These are phyloP conservation scores for Fusarium solani-melongenae DNA, from an alignment of 2,329 filamentous ascomycete genomes.

Conservation along the genomic window DNA sequence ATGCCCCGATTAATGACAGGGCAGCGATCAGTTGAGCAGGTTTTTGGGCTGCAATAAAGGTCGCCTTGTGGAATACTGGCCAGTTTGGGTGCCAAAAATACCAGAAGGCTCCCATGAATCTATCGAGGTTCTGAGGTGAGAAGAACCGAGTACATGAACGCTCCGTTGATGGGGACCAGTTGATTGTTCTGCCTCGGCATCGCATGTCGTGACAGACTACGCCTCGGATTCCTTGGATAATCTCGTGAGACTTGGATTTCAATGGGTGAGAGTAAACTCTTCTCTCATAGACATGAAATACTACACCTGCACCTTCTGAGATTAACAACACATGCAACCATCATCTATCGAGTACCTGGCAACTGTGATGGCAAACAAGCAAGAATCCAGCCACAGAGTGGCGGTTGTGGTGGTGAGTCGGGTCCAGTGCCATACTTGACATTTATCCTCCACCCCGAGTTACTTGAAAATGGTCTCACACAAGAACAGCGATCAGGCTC, in stretches of 20 bases:
- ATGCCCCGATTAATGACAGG: conserved; percentile 19
- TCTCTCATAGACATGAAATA: too few species aligned
- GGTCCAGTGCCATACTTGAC: too few species aligned
- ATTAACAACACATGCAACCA: too few species aligned
- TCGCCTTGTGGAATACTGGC: conserved; percentile 22
- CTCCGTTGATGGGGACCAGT: neutral
- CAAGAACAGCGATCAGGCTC: conserved; percentile 11
- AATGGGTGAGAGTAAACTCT: neutral
- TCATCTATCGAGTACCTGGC: too few species aligned
- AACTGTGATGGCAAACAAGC: neutral
- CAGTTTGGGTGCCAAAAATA: conserved; percentile 28
- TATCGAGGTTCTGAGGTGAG: conserved; percentile 18
- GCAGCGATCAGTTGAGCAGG: conserved; percentile 5
- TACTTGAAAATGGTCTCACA: neutral
- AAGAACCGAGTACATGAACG: conserved; percentile 14
- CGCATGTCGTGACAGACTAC: neutral
- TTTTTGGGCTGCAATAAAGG: neutral
- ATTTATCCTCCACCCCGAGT: neutral
- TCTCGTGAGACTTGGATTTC: conserved; percentile 1
- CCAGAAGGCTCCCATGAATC: conserved; percentile 13
- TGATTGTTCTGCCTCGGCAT: neutral
- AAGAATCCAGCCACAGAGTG: neutral
- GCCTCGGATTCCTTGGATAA: neutral
- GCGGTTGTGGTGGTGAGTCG: conserved; percentile 3
- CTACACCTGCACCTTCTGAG: too few species aligned